These are phyloP conservation scores for Effrenium voratum DNA, from an alignment of 73 alveolate species.

Conservation along the genomic window DNA sequence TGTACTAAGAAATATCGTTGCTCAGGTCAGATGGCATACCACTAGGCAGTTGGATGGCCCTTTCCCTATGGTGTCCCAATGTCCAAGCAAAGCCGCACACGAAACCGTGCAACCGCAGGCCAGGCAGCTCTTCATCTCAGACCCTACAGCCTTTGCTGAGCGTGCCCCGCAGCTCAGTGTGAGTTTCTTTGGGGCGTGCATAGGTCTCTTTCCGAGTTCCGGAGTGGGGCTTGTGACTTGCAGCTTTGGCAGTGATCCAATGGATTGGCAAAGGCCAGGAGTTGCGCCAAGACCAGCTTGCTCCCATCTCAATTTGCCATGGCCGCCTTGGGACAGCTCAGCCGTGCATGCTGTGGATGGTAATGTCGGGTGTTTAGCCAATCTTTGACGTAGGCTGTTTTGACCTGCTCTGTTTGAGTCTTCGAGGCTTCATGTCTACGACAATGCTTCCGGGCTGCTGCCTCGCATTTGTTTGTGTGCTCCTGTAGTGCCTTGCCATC, in stretches of 20 bases:
- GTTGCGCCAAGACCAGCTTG: conserved; percentile 82
- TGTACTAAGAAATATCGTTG: no score
- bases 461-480: background rate
- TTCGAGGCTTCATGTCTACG: conserved; percentile 62
- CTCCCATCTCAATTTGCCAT: background rate
- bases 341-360: no score
- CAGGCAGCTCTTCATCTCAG: conserved; percentile 80
- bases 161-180: background rate
- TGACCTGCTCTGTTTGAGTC: background rate
- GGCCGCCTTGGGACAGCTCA: no score
- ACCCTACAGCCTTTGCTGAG: conserved; percentile 85
- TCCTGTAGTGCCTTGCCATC: background rate
- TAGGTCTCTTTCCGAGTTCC: background rate
- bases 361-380: background rate
- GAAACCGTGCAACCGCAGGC: background rate
- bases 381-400: background rate
- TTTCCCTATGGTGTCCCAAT: background rate
- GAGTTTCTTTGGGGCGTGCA: background rate
- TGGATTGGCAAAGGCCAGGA: conserved; percentile 24
- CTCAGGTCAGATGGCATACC: no score
- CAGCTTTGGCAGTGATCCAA: background rate
- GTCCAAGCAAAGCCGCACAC: background rate
- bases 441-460: conserved; percentile 56
- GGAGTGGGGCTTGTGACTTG: background rate
- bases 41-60: no score